Evolutionary conservation across 1,284 basidiomycete genomes (phyloP).

Genomic region (Cutaneotrichosporon mucoides): DNA sequence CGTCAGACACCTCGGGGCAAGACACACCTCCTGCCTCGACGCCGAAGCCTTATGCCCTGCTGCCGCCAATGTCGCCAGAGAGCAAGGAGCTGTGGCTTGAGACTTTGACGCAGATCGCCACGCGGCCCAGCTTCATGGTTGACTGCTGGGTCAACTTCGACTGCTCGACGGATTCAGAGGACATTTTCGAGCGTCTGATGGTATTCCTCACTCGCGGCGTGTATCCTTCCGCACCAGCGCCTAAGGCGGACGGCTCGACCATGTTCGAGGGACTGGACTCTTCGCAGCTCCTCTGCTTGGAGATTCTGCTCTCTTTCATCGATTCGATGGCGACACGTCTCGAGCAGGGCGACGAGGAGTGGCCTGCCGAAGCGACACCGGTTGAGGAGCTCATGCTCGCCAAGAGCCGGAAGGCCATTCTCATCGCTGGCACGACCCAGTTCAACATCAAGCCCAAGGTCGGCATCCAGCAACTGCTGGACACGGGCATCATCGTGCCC

Average conservation of each 20-base stretch:
- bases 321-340: slow-evolving; percentile 81
- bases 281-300: slow-evolving; percentile 82
- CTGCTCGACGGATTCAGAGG: slow-evolving; percentile 93
- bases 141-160: slow-evolving; percentile 96
- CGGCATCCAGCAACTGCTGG: slow-evolving; percentile 84
- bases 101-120: slow-evolving; percentile 73
- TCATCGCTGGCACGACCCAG: slow-evolving; percentile 74
- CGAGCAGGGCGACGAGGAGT: slow-evolving; percentile 61
- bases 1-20: slow-evolving; percentile 7
- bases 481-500: slow-evolving; percentile 68
- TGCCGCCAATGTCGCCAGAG: slow-evolving; percentile 69
- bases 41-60: slow-evolving; percentile 45
- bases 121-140: slow-evolving; percentile 74
- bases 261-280: slow-evolving; percentile 61
- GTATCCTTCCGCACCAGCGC: slow-evolving; percentile 54
- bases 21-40: slow-evolving; percentile 25
- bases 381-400: slow-evolving; percentile 62
- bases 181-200: slow-evolving; percentile 87
- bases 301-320: slow-evolving; percentile 80
- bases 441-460: slow-evolving; percentile 97
- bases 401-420: slow-evolving; percentile 82
- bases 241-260: slow-evolving; percentile 35
- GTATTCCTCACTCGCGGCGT: slow-evolving; percentile 86
- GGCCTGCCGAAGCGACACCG: slow-evolving; percentile 58
- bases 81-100: slow-evolving; percentile 87